Evolutionary conservation across 2,329 filamentous ascomycete species (phyloP), one percentile per base, ranked within the genome.

Genomic region (Paraconiothyrium sp.): DNA sequence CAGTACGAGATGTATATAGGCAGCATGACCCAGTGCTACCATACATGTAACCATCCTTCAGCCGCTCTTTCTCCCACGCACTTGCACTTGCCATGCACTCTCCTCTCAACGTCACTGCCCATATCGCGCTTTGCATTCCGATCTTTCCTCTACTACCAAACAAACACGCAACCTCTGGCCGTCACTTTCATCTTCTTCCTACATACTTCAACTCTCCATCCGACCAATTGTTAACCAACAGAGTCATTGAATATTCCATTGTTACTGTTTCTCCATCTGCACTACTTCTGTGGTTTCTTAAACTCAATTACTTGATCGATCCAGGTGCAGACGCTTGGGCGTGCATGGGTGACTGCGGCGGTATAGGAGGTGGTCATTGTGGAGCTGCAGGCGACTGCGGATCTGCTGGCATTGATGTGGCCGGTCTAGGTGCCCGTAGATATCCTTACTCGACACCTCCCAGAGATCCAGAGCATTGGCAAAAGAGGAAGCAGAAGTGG

Each of bases 331-430:
- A 20, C 47, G 11, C 7, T 24, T 27, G 39, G 27, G 27, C 30
- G 48, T 58, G 30, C 27, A 58, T 58, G 57, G 16, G 39, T 48
- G 37, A 16, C n/a, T 13, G 43, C 35, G 51, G 51, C 10, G 7
- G 44, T 20, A 30, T n/a, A 27, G 35, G 50, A 27, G 51, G 35
- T 32, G 20, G 35, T 16, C 11, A 4, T 20, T 49, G 35, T 49
- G 32, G 34, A 37, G 16, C 54, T n/a, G 30, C 30, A 30, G 30
- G 37, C 10, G 55, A 20, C 13, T 43, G 20, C 48, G 37, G 24
- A 20, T 20, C 20, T 43, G 35, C 55, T 20, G 52, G 22, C 10
- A 2, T 10, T 30, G 14, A 37, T 24, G 27, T 14, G 11, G 20
- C 11, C 27, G 10, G 11, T 48, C 2, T 48, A 5, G 9, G 3